These are phyloP conservation scores for Geotrichum europaeum DNA, from an alignment of 1,139 yeast genomes.

Conservation along the genomic window DNA sequence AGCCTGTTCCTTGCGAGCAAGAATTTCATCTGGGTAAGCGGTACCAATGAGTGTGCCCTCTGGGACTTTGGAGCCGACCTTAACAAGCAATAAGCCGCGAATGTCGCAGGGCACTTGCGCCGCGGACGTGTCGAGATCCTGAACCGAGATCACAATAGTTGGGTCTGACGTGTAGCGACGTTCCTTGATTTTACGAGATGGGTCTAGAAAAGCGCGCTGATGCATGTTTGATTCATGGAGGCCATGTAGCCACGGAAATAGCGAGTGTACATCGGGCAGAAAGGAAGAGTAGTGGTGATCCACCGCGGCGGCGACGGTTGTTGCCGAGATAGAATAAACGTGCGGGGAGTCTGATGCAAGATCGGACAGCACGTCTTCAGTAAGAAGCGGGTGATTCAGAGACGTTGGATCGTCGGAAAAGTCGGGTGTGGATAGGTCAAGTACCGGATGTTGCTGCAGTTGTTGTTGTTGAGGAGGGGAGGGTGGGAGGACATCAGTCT, in stretches of 20 bases:
- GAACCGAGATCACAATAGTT: background rate
- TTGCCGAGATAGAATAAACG: slow-evolving; percentile 28
- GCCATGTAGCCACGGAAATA: slow-evolving; percentile 94
- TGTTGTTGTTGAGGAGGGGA: slow-evolving; percentile 4
- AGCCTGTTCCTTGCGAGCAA: slow-evolving; percentile 27
- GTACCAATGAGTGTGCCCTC: slow-evolving; percentile 55
- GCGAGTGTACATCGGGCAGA: slow-evolving; percentile 58
- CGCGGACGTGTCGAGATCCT: slow-evolving; percentile 15
- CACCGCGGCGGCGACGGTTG: slow-evolving; percentile 28
- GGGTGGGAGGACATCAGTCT: slow-evolving; percentile 6
- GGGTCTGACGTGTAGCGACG: slow-evolving; percentile 13
- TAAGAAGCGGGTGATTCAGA: slow-evolving; percentile 9
- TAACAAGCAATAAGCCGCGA: slow-evolving; percentile 34
- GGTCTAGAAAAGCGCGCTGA: slow-evolving; percentile 33
- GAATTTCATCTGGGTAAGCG: slow-evolving; percentile 53
- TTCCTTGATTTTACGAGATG: slow-evolving; percentile 16
- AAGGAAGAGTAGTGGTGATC: slow-evolving; percentile 37
- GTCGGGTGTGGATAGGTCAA: background rate
- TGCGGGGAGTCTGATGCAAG: slow-evolving; percentile 16
- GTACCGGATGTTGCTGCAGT: background rate
- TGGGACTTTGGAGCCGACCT: slow-evolving; percentile 35
- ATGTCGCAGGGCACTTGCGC: slow-evolving; percentile 22
- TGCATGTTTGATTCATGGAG: slow-evolving; percentile 32
- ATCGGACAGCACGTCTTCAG: background rate
- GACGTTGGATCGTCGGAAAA: background rate